phyloP scores from a whole-genome alignment of 2,329 filamentous ascomycete genomes.

The Pseudopyricularia cyperi region DNA sequence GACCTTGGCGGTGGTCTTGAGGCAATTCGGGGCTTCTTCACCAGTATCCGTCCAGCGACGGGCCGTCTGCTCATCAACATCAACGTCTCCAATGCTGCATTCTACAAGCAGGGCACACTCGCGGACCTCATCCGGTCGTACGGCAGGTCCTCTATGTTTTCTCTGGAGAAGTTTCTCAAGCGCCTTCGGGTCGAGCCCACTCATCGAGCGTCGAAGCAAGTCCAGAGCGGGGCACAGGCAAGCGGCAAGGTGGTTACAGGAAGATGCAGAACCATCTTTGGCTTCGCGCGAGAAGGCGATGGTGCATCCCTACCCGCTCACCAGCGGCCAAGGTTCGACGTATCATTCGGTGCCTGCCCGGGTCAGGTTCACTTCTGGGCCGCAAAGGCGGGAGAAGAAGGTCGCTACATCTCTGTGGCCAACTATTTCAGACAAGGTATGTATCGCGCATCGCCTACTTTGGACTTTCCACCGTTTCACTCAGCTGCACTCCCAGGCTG shows the following conservation, averaged over 20 bases:
- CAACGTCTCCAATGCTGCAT: conserved; percentile 35
- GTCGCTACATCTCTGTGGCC: conserved; percentile 19
- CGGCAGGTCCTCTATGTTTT: conserved; percentile 1
- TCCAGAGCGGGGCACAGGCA: neutral
- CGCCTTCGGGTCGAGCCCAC: conserved; percentile 22
- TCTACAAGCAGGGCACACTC: conserved; percentile 16
- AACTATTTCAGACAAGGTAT: conserved; percentile 31
- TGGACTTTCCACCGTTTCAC: neutral
- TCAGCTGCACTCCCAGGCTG: neutral
- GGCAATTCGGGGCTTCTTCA: conserved; percentile 38
- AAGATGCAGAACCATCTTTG: neutral
- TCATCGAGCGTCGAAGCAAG: conserved; percentile 15
- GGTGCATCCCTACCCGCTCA: neutral
- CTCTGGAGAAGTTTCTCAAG: conserved; percentile 22
- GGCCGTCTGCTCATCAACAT: conserved; percentile 40
- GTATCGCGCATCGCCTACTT: conserved; percentile 8
- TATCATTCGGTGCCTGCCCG: conserved; percentile 28
- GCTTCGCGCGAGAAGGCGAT: neutral
- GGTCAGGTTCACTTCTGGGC: conserved; percentile 42
- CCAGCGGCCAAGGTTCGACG: conserved; percentile 13
- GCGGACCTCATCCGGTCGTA: conserved; percentile 7
- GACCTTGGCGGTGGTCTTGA: conserved; percentile 15
- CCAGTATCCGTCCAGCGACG: conserved; percentile 39
- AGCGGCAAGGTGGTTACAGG: neutral
- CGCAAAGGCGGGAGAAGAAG: conserved; percentile 1